Evolutionary conservation across 2,329 filamentous ascomycete species (phyloP).

Genomic region (Fusarium albidum): DNA sequence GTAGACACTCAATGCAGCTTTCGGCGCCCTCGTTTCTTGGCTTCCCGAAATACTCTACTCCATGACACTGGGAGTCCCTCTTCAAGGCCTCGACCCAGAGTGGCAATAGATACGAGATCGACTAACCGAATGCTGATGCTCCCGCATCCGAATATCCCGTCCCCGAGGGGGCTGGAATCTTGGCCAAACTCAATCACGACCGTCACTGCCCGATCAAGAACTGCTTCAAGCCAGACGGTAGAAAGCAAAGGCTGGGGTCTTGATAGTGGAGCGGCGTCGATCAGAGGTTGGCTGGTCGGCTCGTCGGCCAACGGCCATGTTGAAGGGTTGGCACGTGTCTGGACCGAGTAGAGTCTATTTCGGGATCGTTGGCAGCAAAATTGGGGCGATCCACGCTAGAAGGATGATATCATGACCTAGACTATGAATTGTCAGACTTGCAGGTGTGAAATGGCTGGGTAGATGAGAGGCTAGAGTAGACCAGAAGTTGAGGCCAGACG

Average conservation of each 20-base stretch:
- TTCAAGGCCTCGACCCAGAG: too few species aligned
- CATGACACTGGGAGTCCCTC: too few species aligned
- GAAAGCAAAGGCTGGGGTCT: not conserved
- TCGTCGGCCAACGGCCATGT: conserved; percentile 7
- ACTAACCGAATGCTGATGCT: too few species aligned
- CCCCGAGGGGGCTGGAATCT: too few species aligned
- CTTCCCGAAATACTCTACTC: too few species aligned
- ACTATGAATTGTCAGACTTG: not conserved
- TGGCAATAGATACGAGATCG: too few species aligned
- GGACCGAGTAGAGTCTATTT: not conserved
- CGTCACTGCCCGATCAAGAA: too few species aligned
- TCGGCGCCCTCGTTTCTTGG: too few species aligned
- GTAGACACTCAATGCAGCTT: too few species aligned
- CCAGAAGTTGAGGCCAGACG: not conserved
- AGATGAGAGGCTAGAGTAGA: not conserved
- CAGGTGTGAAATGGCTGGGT: not conserved
- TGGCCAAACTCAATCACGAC: too few species aligned
- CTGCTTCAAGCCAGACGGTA: too few species aligned
- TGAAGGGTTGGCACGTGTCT: not conserved
- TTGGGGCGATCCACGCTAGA: not conserved
- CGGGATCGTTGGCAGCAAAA: not conserved
- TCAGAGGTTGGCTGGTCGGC: conserved; percentile 9
- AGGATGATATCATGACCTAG: conserved; percentile 1
- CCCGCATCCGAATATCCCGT: too few species aligned
- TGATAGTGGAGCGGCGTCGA: conserved; percentile 5